Conservation (phyloP, 495 filamentous ascomycete genomes). For the Xylaria curta region DNA sequence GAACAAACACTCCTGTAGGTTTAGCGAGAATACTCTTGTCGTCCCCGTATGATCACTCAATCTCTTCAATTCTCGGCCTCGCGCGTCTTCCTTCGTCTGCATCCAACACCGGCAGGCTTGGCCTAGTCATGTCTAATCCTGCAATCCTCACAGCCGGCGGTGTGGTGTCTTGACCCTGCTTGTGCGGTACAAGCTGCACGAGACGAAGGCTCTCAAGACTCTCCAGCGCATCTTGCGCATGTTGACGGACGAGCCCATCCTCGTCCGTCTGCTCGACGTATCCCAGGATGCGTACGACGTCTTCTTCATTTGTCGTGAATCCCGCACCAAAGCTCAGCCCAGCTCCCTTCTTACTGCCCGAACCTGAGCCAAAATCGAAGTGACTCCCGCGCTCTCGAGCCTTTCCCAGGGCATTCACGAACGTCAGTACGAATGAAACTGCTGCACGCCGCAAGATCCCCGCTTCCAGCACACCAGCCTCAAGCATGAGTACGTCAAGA, state of each 20-base stretch:
- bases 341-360: conserved; percentile 2
- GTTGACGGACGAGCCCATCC: conserved; percentile 75
- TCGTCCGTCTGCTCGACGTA: conserved; percentile 73
- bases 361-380: conserved; percentile 56
- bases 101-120: conserved; percentile 31
- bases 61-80: conserved; percentile 55
- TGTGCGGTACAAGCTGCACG: conserved; percentile 50
- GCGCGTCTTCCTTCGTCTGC: conserved; percentile 19
- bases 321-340: conserved; percentile 65
- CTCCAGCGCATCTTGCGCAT: conserved; percentile 73
- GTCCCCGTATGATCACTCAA: conserved; percentile 41
- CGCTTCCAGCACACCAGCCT: conserved; percentile 61
- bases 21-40: neutral
- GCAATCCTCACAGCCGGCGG: conserved; percentile 46
- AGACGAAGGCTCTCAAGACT: conserved; percentile 74
- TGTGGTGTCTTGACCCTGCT: conserved; percentile 25
- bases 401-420: conserved; percentile 69
- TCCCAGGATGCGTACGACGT: conserved; percentile 66
- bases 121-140: conserved; percentile 48
- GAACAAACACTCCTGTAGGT: neutral
- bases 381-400: conserved; percentile 58
- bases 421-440: conserved; percentile 68
- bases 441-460: conserved; percentile 79
- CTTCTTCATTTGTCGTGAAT: conserved; percentile 42
- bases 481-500: conserved; percentile 69